A percentile compares a stretch with the other conserved stretches of the same genome.
These are phyloP conservation scores for Byssochlamys sp. DNA, from an alignment of 2,329 filamentous ascomycete species.

Conservation along the genomic window DNA sequence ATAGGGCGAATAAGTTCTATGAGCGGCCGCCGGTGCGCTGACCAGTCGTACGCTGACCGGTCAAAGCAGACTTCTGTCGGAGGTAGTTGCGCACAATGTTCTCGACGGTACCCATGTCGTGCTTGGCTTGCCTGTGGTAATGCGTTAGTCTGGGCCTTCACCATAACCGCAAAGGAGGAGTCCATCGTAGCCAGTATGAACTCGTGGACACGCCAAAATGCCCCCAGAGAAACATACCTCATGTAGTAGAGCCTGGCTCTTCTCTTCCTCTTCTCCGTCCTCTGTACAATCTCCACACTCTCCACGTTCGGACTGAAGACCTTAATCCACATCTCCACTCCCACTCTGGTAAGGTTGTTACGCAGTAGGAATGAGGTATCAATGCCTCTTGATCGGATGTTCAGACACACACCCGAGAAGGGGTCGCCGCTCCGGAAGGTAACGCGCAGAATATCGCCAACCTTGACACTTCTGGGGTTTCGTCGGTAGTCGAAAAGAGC, in stretches of 20 bases:
- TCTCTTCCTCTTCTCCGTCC: slow-evolving; percentile 71
- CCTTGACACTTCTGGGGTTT: slow-evolving; percentile 68
- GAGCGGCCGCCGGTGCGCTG: background rate
- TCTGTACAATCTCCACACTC: slow-evolving; percentile 87
- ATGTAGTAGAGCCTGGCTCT: slow-evolving; percentile 84
- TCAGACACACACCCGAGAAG: slow-evolving; percentile 79
- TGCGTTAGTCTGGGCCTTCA: background rate
- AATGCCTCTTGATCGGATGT: slow-evolving; percentile 75
- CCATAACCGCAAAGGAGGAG: background rate
- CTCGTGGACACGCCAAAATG: background rate
- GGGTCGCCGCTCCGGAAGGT: slow-evolving; percentile 77
- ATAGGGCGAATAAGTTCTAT: background rate
- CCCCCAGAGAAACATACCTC: slow-evolving; percentile 41
- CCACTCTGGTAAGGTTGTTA: slow-evolving; percentile 74
- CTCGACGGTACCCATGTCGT: slow-evolving; percentile 80
- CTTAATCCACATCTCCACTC: slow-evolving; percentile 97
- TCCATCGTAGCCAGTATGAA: background rate
- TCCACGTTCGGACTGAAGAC: slow-evolving; percentile 81
- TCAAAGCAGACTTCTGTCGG: slow-evolving; percentile 42
- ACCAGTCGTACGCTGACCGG: slow-evolving; percentile 12
- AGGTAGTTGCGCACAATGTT: slow-evolving; percentile 62
- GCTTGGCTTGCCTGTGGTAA: slow-evolving; percentile 54
- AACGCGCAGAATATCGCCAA: slow-evolving; percentile 85
- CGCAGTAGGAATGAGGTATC: slow-evolving; percentile 82
- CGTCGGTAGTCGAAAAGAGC: slow-evolving; percentile 64